Evolutionary conservation across 306 rosid genomes (phyloP), one percentile per base, ranked within the genome.

Genomic region (Ochetophila trinervis): DNA sequence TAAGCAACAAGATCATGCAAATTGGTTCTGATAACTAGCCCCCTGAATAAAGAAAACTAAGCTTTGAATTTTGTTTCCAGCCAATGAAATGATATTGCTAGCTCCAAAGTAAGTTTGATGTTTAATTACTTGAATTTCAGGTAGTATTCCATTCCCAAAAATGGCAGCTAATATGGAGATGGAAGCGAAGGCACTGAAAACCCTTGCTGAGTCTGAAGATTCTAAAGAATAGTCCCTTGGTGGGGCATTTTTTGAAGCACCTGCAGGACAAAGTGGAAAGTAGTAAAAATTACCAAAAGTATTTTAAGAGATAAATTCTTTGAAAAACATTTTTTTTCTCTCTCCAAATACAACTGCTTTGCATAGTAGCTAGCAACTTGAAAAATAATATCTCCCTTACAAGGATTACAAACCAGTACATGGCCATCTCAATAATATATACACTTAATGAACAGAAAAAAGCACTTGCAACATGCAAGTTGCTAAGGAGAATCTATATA

Each of bases 121-220:
- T 8, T 40, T 10, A 40, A 40, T 65, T 87, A 89, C 98, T 74
- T 92, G 98, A 72, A 93, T 93, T 76, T 93, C 98, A 6, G 98
- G 98, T 9, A 93, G 84, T 62, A 93, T 93, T 54, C 98, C 98
- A 51, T 86, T 93, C 66, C 98, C 98, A 66, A 82, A 93, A 62
- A 93, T 87, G 62, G 98, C 82, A 65, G 98, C 98, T 22, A 93
- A 20, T 63, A 93, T 93, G 34, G 98, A 89, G 66, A 93, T 86
- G 61, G 98, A 81, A 34, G 91, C 81, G 89, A 93, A 93, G 81
- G 97, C 95, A 55, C 72, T 84, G 77, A 87, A 89, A 49, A 62
- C 87, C 83, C 86, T 80, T 13, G 74, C 48, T 0, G 91, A 79
- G 6, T 60, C 45, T 24, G 77, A 69, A 22, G 89, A 53, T 57